phyloP scores from a whole-genome alignment of 225 moss, liverwort and hornwort genomes.

The Physcomitrellopsis africana region DNA sequence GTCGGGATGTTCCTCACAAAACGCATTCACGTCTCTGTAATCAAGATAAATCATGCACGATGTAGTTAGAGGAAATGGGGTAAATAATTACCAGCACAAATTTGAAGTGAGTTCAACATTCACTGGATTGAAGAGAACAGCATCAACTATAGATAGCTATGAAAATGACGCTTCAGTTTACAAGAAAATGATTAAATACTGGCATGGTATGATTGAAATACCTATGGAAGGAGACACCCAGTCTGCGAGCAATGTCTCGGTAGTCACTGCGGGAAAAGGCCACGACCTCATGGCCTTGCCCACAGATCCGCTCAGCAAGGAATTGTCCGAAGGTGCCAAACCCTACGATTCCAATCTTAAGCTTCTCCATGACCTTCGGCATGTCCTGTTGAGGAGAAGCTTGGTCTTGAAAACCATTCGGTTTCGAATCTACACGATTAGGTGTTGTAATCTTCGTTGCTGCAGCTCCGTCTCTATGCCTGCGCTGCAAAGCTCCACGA shows the following conservation, averaged over 20 bases:
- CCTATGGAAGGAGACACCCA: constrained; percentile 49
- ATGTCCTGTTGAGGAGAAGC: constrained; percentile 34
- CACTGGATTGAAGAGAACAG: background rate
- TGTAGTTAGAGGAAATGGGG: background rate
- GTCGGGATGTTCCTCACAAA: constrained; percentile 77
- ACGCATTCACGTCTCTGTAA: constrained; percentile 66
- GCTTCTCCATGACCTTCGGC: constrained; percentile 33
- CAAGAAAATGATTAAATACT: background rate
- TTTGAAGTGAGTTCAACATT: background rate
- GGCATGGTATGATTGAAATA: background rate
- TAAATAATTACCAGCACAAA: no score
- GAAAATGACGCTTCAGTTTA: background rate
- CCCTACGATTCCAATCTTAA: constrained; percentile 67
- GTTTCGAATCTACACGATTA: constrained; percentile 5
- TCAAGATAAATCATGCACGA: background rate
- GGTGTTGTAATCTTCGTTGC: constrained; percentile 9
- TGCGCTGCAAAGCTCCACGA: constrained; percentile 25
- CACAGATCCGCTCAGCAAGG: constrained; percentile 51
- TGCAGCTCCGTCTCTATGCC: background rate
- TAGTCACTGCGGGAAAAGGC: constrained; percentile 73
- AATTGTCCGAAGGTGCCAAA: constrained; percentile 78
- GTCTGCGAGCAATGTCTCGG: constrained; percentile 36
- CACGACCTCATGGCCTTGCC: constrained; percentile 61
- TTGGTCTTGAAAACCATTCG: background rate
- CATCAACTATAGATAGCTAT: background rate